Base-by-base conservation (phyloP, 371 early-diverging fungal genomes). In the Mucor circinelloides region DNA sequence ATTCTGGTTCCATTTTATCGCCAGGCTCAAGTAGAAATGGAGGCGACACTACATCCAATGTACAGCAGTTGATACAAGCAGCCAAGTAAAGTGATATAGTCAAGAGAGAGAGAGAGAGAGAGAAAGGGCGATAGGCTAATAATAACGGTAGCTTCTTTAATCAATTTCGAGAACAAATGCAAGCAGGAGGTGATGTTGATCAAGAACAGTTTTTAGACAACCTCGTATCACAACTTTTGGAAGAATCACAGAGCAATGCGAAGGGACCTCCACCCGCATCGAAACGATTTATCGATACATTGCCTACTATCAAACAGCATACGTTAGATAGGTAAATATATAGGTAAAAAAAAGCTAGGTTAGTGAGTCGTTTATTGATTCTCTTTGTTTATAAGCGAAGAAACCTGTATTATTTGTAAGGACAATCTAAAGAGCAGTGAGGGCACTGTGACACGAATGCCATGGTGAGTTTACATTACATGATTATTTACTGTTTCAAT, bases 251-350 rank as follows among this genome's bases (percentile, higher is more conserved):
- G 38, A 71, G 63, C 31, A 66, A 79, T 54, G 77, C 74, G 15
- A 84, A 84, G 48, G 84, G 84, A 0, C 84, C 84, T n/a, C 84
- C 84, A 60, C 84, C 84, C 21, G 84, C 84, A 3, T 84, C 84
- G 1, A 64, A 75, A 12, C 69, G 84, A 23, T 84, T 84, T 46
- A 78, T 84, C 17, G 46, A 70, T 15, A 44, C 60, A 10, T 60
- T 84, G 12, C 84, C 84, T 0, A 48, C 17, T 2, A 62, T 81
- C 13, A 58, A 70, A 15, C 28, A 56, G 27, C 23, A 59, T 30
- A 36, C 58, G 17, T 38, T 81, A 21, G 63, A 75, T 31, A 72
- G 67, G 81, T 79, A 74, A 66, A 17, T 1, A 13, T 8, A 10
- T 66, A 25, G 12, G 23, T 32, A 19, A 42, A 40, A 10, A 15